Percentiles rank a stretch among this genome's conserved stretches.
Evolutionary conservation across 2,329 filamentous ascomycete genomes (phyloP).

Genomic region (Xylaria sp.): DNA sequence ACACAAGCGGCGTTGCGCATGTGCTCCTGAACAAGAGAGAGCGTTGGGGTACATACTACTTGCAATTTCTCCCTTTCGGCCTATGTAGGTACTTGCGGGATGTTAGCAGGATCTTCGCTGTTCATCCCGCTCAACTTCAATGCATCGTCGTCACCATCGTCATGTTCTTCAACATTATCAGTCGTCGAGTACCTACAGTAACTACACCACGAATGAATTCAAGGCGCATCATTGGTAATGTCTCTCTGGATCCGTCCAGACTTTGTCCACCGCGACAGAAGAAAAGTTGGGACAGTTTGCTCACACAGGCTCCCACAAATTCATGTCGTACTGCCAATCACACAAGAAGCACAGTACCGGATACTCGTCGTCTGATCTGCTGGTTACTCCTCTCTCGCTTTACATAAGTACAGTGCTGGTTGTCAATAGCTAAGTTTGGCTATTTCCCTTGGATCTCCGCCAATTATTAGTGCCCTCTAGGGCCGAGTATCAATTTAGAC

Average conservation of each 20-base stretch:
- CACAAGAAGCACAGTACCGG: neutral
- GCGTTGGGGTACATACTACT: too few relatives aligned
- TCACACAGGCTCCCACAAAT: conserved; percentile 1
- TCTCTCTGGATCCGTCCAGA: neutral
- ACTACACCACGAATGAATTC: too few relatives aligned
- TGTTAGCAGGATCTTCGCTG: too few relatives aligned
- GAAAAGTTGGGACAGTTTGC: neutral
- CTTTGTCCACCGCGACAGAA: neutral
- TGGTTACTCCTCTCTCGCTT: neutral
- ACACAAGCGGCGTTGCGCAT: too few relatives aligned
- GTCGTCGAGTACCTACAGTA: neutral
- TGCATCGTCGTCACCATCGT: neutral
- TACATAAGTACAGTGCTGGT: neutral
- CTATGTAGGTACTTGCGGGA: too few relatives aligned
- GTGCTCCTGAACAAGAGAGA: too few relatives aligned
- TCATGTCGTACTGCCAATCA: neutral
- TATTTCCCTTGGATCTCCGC: neutral
- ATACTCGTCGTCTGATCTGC: neutral
- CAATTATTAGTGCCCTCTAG: conserved; percentile 13
- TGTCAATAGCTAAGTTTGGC: conserved; percentile 2
- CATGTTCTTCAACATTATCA: too few relatives aligned
- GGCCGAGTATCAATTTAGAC: conserved; percentile 25
- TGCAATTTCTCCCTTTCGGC: too few relatives aligned
- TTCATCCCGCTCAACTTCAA: neutral
- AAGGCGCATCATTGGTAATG: too few relatives aligned